Percentiles rank a stretch among this genome's conserved stretches.
Conservation (phyloP, 495 filamentous ascomycete genomes). For the Aspergillus homomorphus region DNA sequence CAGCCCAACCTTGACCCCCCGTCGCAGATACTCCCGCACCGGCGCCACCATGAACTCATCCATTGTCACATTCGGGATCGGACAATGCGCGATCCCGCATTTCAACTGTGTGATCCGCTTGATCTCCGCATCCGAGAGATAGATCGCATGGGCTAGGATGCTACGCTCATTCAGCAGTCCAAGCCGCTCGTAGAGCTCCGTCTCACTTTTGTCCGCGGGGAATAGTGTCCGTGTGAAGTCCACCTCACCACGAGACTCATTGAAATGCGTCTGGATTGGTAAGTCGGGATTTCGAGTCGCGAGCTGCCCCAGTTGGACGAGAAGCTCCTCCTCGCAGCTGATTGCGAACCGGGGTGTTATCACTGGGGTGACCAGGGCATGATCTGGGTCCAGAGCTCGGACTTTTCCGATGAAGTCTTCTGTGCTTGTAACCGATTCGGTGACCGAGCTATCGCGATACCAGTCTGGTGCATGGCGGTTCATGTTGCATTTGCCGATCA, state of each 20-base stretch:
- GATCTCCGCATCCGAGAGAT: conserved; percentile 55
- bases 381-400: conserved; percentile 18
- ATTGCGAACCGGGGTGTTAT: conserved; percentile 66
- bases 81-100: conserved; percentile 63
- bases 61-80: conserved; percentile 60
- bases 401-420: conserved; percentile 51
- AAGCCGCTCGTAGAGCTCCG: conserved; percentile 52
- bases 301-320: conserved; percentile 51
- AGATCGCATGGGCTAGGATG: conserved; percentile 64
- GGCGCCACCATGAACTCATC: conserved; percentile 59
- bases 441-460: conserved; percentile 51
- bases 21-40: conserved; percentile 51
- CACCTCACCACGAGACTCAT: conserved; percentile 58
- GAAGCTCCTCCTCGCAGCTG: conserved; percentile 50
- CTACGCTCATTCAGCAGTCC: conserved; percentile 52
- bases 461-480: conserved; percentile 58
- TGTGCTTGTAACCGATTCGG: conserved; percentile 50
- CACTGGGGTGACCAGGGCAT: conserved; percentile 49
- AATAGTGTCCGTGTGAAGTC: conserved; percentile 48
- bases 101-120: conserved; percentile 39
- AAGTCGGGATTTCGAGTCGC: conserved; percentile 49
- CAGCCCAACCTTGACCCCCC: conserved; percentile 61
- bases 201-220: conserved; percentile 50
- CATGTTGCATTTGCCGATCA: conserved; percentile 67
- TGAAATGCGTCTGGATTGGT: conserved; percentile 64